A percentile compares a stretch with the other conserved stretches of the same genome.
These are phyloP conservation scores for Metschnikowia cerradonensis DNA, from an alignment of 805 yeast species.

Conservation along the genomic window DNA sequence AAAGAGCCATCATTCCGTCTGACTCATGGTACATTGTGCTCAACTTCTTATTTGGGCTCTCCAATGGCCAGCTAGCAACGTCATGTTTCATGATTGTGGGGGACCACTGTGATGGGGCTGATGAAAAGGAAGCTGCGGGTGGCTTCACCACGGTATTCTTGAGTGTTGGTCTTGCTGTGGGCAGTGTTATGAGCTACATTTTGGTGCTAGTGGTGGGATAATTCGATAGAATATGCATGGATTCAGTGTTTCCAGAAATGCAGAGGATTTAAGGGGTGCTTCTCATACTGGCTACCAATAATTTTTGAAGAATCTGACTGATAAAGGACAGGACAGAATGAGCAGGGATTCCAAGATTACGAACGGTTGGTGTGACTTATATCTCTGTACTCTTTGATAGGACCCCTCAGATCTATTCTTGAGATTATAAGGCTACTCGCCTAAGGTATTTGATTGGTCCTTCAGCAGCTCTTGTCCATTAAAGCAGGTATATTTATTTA, in stretches of 20 bases:
- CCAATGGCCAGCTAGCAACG: conserved; percentile 83
- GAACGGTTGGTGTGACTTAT: too few relatives aligned
- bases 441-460: too few relatives aligned
- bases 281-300: too few relatives aligned
- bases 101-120: conserved; percentile 51
- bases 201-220: conserved; percentile 42
- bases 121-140: conserved; percentile 87
- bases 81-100: conserved; percentile 77
- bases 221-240: background rate
- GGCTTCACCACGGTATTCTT: conserved; percentile 83
- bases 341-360: too few relatives aligned
- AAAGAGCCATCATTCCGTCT: conserved; percentile 41
- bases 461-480: too few relatives aligned
- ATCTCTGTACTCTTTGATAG: too few relatives aligned
- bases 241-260: background rate
- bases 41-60: conserved; percentile 77
- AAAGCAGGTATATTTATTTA: too few relatives aligned
- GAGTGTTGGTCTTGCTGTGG: conserved; percentile 72
- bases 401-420: too few relatives aligned
- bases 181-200: conserved; percentile 71
- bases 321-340: too few relatives aligned
- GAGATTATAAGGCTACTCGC: too few relatives aligned
- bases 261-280: background rate
- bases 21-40: conserved; percentile 65
- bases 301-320: too few relatives aligned